Evolutionary conservation across 2,329 filamentous ascomycete species (phyloP), one percentile per base, ranked within the genome.

Genomic region (Berkeleyomyces basicola): DNA sequence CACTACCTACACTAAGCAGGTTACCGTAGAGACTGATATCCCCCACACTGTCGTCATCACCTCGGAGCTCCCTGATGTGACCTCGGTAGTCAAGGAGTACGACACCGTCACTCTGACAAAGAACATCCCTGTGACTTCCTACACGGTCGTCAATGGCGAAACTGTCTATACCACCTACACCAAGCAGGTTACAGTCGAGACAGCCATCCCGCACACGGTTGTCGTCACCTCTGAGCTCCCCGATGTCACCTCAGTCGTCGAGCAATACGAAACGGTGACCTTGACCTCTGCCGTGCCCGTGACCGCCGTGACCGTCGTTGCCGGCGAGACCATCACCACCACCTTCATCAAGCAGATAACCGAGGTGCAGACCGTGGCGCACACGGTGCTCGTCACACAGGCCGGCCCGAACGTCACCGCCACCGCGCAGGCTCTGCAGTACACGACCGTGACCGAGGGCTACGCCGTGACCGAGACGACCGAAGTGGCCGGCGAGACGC

Each of bases 161-260:
- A 64, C 63, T 7, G 42, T 64, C 37, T 58, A 51, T 42, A 61
- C 53, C 53, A 64, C 63, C 14, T 61, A 37, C 14, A 58, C 44
- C 6, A 40, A 63, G 10, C n/a, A 36, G 43, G 47, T 60, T n/a
- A 57, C 62, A 10, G 46, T 59, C 1, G 61, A 59, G 36, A 60
- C 47, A 5, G 40, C 53, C 33, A 36, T 63, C 3, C 62, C 62
- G 3, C 57, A 53, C 7, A 57, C 31, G 10, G 47, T 58, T n/a
- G 4, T 63, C 7, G 14, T 55, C 47, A 63, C 58, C 7, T 63
- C 57, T 9, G 58, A 63, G 37, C 43, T 40, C 4, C 58, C 62
- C 10, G 62, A 63, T 47, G 46, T 63, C n/a, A 49, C 42, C 16
- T 10, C 40, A 1, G 36, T 53, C 4, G 58, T 60, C n/a, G n/a